A percentile compares a stretch with the other conserved stretches of the same genome.
Conservation (phyloP, 257 asterid species). For the Galeopsis tetrahit region DNA sequence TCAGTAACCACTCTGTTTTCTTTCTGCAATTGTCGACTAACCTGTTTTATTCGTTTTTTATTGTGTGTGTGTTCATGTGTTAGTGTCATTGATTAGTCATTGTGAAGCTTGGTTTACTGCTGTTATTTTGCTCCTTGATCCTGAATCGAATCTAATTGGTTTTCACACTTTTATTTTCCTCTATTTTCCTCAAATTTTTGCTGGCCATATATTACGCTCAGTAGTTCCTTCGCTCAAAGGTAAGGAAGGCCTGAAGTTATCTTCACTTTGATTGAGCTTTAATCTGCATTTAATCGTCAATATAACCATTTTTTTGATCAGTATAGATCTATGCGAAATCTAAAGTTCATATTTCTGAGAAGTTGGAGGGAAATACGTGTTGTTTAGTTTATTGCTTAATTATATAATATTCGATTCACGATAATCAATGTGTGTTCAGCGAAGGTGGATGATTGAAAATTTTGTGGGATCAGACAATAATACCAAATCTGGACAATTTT, state of each 20-base stretch:
- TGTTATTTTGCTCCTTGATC: too few relatives aligned
- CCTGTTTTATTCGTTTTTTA: too few relatives aligned
- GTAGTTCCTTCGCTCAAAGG: conserved; percentile 46
- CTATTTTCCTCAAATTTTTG: conserved; percentile 38
- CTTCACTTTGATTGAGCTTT: not conserved
- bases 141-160: too few relatives aligned
- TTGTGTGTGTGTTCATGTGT: too few relatives aligned
- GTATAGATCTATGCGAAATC: conserved; percentile 25
- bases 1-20: too few relatives aligned
- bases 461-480: conserved; percentile 5
- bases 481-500: not conserved
- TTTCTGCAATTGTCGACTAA: too few relatives aligned
- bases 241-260: conserved; percentile 38
- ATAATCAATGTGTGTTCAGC: not conserved
- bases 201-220: conserved; percentile 36
- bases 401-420: not conserved
- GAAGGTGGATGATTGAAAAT: conserved; percentile 2
- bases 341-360: conserved; percentile 13
- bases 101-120: too few relatives aligned
- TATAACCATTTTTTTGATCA: not conserved
- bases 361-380: too few relatives aligned
- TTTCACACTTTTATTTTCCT: too few relatives aligned
- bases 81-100: too few relatives aligned
- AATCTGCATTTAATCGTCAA: conserved; percentile 7
- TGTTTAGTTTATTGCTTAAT: not conserved